Evolutionary conservation across 225 moss, liverwort and hornwort genomes (phyloP).

Genomic region (Physcomitrium patens): DNA sequence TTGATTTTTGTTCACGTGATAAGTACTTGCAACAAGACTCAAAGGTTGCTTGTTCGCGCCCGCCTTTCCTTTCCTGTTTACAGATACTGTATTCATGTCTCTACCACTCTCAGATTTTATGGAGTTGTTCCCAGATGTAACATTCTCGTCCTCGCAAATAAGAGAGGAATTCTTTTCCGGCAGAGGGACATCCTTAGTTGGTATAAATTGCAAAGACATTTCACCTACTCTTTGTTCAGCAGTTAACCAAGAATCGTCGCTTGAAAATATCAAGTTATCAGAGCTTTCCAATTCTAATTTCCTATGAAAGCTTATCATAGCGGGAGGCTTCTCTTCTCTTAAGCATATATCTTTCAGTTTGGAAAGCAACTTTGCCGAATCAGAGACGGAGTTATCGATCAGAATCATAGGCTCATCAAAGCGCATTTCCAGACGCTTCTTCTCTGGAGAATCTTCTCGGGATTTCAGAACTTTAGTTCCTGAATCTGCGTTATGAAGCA

Average conservation of each 20-base stretch:
- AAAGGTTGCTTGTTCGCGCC: conserved; percentile 37
- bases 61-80: conserved; percentile 36
- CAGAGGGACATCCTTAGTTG: conserved; percentile 9
- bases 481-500: neutral
- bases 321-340: conserved; percentile 49
- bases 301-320: conserved; percentile 42
- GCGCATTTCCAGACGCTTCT: neutral
- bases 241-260: conserved; percentile 42
- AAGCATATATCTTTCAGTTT: conserved; percentile 48
- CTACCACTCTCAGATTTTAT: conserved; percentile 19
- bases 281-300: conserved; percentile 45
- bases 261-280: conserved; percentile 40
- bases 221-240: conserved; percentile 33
- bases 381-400: conserved; percentile 37
- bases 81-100: conserved; percentile 16
- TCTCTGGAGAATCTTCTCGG: neutral
- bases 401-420: conserved; percentile 19
- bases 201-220: conserved; percentile 32
- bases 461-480: conserved; percentile 1
- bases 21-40: conserved; percentile 27
- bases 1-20: neutral
- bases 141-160: conserved; percentile 25
- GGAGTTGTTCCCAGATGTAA: conserved; percentile 13
- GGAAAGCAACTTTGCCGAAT: conserved; percentile 43
- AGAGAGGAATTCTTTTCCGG: neutral